Evolutionary conservation across 306 rosid genomes (phyloP).

Genomic region (Vigna hirtella): DNA sequence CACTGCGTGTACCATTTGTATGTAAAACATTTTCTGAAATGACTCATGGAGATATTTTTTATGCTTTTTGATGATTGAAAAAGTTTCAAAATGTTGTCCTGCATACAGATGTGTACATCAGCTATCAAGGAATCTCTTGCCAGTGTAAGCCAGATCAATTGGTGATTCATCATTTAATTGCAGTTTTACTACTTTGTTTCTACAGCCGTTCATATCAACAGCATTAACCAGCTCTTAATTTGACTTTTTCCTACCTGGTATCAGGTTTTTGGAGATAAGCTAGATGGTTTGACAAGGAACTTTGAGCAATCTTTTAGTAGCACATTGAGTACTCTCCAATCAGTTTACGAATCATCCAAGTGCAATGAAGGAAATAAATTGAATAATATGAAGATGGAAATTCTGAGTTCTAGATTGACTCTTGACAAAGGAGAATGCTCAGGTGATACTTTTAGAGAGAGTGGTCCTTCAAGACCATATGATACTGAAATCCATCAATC

Average conservation of each 20-base stretch:
- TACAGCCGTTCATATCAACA: conserved; percentile 43
- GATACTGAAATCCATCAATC: conserved; percentile 41
- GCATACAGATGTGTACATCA: conserved; percentile 82
- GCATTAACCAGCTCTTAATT: conserved; percentile 49
- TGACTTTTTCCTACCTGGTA: conserved; percentile 48
- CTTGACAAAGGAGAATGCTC: conserved; percentile 43
- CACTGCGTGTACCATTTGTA: background rate
- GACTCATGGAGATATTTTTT: conserved; percentile 1
- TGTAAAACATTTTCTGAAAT: background rate
- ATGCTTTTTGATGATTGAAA: conserved; percentile 22
- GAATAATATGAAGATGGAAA: conserved; percentile 40
- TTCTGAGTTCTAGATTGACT: conserved; percentile 43
- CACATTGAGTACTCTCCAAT: conserved; percentile 79
- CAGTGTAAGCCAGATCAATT: conserved; percentile 79
- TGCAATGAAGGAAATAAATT: conserved; percentile 41
- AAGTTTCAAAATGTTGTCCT: conserved; percentile 6
- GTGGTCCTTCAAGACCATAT: conserved; percentile 42
- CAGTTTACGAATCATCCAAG: conserved; percentile 61
- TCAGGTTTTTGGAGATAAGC: conserved; percentile 84
- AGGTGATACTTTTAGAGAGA: conserved; percentile 47
- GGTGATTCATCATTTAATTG: conserved; percentile 50
- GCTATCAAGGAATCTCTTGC: conserved; percentile 85
- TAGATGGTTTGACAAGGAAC: conserved; percentile 72
- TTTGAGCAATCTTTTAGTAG: conserved; percentile 85
- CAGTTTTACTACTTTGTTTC: conserved; percentile 54